These are phyloP conservation scores for Apium graveolens DNA, from an alignment of 129 eudicot genomes.

Conservation along the genomic window DNA sequence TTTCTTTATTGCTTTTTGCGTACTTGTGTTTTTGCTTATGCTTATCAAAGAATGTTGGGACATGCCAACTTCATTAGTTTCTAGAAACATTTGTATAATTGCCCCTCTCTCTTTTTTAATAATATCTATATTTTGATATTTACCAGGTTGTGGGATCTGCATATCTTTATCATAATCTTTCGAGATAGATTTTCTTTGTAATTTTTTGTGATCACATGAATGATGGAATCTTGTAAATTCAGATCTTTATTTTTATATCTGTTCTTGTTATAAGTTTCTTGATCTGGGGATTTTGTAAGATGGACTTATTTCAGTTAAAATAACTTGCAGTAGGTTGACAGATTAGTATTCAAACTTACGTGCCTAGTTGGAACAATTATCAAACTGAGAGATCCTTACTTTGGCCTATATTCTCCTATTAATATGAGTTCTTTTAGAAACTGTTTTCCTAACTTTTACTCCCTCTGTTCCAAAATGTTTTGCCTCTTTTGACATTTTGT, in stretches of 20 bases:
- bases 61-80: not conserved
- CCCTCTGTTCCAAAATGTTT: too few relatives aligned
- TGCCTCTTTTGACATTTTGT: too few relatives aligned
- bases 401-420: too few relatives aligned
- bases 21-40: not conserved
- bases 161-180: not conserved
- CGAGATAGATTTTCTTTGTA: not conserved
- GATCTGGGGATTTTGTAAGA: not conserved
- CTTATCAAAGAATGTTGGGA: not conserved
- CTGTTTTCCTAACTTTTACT: too few relatives aligned
- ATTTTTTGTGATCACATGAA: not conserved
- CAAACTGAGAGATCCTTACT: too few relatives aligned
- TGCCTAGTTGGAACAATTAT: too few relatives aligned
- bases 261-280: not conserved
- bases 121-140: not conserved
- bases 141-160: not conserved
- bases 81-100: not conserved
- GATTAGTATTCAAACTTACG: too few relatives aligned
- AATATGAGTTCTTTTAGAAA: too few relatives aligned
- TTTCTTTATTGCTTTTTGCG: not conserved
- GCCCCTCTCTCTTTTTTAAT: not conserved
- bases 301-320: too few relatives aligned
- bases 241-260: not conserved
- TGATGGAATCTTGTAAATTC: not conserved
- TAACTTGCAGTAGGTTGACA: too few relatives aligned